phyloP scores from a whole-genome alignment of 192 early-diverging fungal genomes.

The Coemansia sp. region DNA sequence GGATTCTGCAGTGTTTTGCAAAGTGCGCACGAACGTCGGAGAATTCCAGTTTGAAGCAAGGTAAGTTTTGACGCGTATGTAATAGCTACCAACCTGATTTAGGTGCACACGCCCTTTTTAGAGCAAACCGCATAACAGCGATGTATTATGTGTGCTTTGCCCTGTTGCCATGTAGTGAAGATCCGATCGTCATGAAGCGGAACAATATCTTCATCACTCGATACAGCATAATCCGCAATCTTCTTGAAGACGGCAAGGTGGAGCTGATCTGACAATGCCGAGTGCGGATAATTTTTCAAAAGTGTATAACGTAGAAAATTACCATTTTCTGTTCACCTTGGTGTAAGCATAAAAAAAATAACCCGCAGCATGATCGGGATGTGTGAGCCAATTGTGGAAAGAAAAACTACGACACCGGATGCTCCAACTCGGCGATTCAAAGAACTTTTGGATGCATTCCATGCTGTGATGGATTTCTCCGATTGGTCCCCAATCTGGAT shows the following conservation, averaged over 20 bases:
- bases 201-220: conserved; percentile 55
- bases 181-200: conserved; percentile 50
- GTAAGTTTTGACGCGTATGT: background rate
- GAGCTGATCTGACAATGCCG: conserved; percentile 36
- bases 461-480: no score
- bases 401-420: no score
- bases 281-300: no score
- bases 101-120: background rate
- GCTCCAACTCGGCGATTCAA: no score
- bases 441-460: no score
- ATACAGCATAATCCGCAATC: conserved; percentile 50
- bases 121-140: background rate
- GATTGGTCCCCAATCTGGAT: no score
- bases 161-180: conserved; percentile 35
- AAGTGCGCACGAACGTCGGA: conserved; percentile 42
- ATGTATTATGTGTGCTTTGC: background rate
- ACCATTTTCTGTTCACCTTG: no score
- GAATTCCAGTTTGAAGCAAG: conserved; percentile 55
- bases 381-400: no score
- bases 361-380: no score
- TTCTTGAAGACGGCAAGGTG: conserved; percentile 49
- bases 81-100: background rate
- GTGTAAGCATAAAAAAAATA: no score
- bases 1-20: conserved; percentile 53
- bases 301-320: no score